These are phyloP conservation scores for Phytophthora pini DNA, from an alignment of 352 stramenopile genomes.

Conservation along the genomic window DNA sequence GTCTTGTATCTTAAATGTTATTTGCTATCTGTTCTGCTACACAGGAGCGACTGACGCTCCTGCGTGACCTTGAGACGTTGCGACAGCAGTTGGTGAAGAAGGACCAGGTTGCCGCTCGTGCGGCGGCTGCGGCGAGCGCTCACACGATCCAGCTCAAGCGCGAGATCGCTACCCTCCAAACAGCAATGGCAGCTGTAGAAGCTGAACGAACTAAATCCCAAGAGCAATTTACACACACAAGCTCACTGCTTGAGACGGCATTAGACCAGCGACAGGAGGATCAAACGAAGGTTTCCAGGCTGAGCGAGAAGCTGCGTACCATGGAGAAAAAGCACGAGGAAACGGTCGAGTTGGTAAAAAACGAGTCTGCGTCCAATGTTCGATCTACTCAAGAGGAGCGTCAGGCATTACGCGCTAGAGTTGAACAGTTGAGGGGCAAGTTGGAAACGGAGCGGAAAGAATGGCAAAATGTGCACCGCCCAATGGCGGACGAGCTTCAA, in stretches of 20 bases:
- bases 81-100: conserved; percentile 82
- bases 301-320: conserved; percentile 62
- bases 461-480: conserved; percentile 58
- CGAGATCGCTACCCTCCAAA: conserved; percentile 69
- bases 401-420: conserved; percentile 67
- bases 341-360: conserved; percentile 58
- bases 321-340: conserved; percentile 74
- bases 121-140: conserved; percentile 55
- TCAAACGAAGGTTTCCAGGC: conserved; percentile 51
- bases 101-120: conserved; percentile 58
- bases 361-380: conserved; percentile 59
- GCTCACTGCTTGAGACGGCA: conserved; percentile 71
- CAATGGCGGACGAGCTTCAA: conserved; percentile 63
- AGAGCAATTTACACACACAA: conserved; percentile 72
- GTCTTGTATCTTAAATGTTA: conserved; percentile 21
- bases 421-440: conserved; percentile 73
- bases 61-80: conserved; percentile 77
- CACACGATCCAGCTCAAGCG: conserved; percentile 82
- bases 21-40: conserved; percentile 2
- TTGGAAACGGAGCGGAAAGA: conserved; percentile 76
- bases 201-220: conserved; percentile 53
- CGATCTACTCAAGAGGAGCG: conserved; percentile 70
- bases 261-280: conserved; percentile 81
- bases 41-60: conserved; percentile 69
- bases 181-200: conserved; percentile 47